phyloP scores from a whole-genome alignment of 2,329 filamentous ascomycete genomes.

The Botrytis squamosa region DNA sequence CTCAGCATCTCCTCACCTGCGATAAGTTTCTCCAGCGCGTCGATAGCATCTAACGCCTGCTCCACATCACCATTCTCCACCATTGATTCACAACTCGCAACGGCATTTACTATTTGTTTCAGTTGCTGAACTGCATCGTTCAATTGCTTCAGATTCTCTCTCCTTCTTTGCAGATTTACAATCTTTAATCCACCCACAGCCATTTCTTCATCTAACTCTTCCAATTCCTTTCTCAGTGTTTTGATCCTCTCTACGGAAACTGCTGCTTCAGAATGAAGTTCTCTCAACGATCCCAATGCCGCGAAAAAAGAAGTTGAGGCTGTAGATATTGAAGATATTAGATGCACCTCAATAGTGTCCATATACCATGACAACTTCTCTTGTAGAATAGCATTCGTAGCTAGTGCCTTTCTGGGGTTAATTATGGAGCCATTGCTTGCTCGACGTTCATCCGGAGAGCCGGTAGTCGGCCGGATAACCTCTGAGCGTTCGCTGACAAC shows the following conservation, averaged over 20 bases:
- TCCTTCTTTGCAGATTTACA: slow-evolving; percentile 75
- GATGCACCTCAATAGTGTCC: slow-evolving; percentile 96
- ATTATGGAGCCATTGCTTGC: slow-evolving; percentile 56
- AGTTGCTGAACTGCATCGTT: slow-evolving; percentile 82
- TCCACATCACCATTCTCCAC: slow-evolving; percentile 85
- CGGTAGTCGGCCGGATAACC: slow-evolving; percentile 66
- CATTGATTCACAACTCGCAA: slow-evolving; percentile 73
- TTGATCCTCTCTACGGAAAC: slow-evolving; percentile 89
- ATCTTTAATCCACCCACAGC: slow-evolving; percentile 82
- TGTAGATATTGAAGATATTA: slow-evolving; percentile 93
- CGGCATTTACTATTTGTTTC: slow-evolving; percentile 70
- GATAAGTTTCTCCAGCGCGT: slow-evolving; percentile 75
- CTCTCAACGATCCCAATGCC: slow-evolving; percentile 83
- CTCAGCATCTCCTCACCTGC: slow-evolving; percentile 58
- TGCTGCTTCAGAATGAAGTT: slow-evolving; percentile 87
- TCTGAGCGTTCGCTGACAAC: slow-evolving; percentile 95
- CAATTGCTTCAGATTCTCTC: slow-evolving; percentile 81
- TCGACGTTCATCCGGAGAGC: slow-evolving; percentile 53
- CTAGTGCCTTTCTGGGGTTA: slow-evolving; percentile 77
- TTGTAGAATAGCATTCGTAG: slow-evolving; percentile 94
- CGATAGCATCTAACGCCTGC: slow-evolving; percentile 73
- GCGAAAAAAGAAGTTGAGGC: slow-evolving; percentile 97
- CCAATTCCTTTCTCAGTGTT: slow-evolving; percentile 72
- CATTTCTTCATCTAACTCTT: slow-evolving; percentile 81
- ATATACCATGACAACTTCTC: slow-evolving; percentile 99